Conservation (phyloP, 1,284 basidiomycete genomes). For the Omphalotus olearius region DNA sequence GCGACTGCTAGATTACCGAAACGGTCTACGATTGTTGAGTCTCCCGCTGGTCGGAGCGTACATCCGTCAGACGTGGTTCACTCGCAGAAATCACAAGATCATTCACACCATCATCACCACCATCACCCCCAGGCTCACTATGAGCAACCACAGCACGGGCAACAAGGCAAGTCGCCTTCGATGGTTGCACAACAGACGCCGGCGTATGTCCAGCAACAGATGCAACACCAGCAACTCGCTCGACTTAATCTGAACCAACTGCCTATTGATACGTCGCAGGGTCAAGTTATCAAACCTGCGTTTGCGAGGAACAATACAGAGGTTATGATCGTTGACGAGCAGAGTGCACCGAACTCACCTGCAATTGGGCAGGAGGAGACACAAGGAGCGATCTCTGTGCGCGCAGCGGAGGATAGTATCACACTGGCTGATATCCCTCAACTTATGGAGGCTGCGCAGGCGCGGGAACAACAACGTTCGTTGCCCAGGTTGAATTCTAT, state of each 20-base stretch:
- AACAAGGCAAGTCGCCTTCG: slow-evolving; percentile 36
- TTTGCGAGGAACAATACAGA: slow-evolving; percentile 83
- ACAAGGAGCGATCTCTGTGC: slow-evolving; percentile 22
- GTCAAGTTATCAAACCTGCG: slow-evolving; percentile 65
- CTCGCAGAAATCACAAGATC: slow-evolving; percentile 25
- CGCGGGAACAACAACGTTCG: slow-evolving; percentile 79
- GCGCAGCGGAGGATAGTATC: slow-evolving; percentile 69
- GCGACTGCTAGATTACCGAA: slow-evolving; percentile 90
- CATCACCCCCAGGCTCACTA: slow-evolving; percentile 6
- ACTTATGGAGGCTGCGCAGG: slow-evolving; percentile 88
- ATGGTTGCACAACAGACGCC: slow-evolving; percentile 32
- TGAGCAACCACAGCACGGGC: slow-evolving; percentile 24
- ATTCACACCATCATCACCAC: slow-evolving; percentile 4
- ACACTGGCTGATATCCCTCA: slow-evolving; percentile 97
- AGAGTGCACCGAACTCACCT: slow-evolving; percentile 63
- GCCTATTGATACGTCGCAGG: slow-evolving; percentile 26
- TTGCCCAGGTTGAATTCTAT: slow-evolving; percentile 71
- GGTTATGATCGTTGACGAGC: slow-evolving; percentile 88
- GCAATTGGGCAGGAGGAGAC: slow-evolving; percentile 45
- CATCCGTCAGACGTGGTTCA: slow-evolving; percentile 12
- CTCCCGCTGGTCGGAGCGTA: slow-evolving; percentile 86
- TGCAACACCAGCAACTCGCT: slow-evolving; percentile 23
- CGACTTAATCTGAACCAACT: slow-evolving; percentile 5
- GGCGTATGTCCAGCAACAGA: slow-evolving; percentile 33
- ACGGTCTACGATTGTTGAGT: slow-evolving; percentile 93